phyloP scores from a whole-genome alignment of 352 stramenopile species.

The Pseudoperonospora humuli region DNA sequence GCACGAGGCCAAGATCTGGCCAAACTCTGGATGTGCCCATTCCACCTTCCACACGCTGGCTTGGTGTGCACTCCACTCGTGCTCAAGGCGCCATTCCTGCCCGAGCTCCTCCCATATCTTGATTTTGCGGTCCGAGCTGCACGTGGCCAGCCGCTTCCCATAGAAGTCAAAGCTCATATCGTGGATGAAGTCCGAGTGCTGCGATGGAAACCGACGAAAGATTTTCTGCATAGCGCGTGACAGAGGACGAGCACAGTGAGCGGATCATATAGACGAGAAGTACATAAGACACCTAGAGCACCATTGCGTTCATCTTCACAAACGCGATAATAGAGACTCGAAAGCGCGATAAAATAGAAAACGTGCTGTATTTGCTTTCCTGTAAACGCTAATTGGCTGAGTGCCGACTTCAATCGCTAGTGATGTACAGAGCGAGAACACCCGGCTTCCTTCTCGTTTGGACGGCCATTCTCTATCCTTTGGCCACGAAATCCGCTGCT shows the following conservation, averaged over 20 bases:
- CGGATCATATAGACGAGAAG: not conserved
- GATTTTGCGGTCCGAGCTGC: conserved; percentile 89
- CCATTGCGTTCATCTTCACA: conserved; percentile 21
- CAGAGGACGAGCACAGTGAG: not conserved
- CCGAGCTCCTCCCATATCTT: conserved; percentile 85
- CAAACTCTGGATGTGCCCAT: conserved; percentile 95
- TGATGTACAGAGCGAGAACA: no score
- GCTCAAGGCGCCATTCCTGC: conserved; percentile 79
- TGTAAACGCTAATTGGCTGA: no score
- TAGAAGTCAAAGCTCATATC: conserved; percentile 93
- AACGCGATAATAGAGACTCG: not conserved
- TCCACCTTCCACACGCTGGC: conserved; percentile 90
- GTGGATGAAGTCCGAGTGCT: conserved; percentile 88
- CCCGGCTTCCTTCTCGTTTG: no score
- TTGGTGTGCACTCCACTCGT: conserved; percentile 88
- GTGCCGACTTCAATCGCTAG: no score
- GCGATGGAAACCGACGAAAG: conserved; percentile 77
- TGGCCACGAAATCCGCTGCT: no score
- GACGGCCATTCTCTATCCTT: no score
- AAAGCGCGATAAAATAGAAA: no score
- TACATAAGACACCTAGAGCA: not conserved
- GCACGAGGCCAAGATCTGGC: conserved; percentile 92
- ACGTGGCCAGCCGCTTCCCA: conserved; percentile 85
- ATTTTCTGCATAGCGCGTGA: conserved; percentile 34
- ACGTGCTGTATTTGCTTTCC: not conserved